Percentiles rank a stretch among this genome's conserved stretches.
phyloP scores from a whole-genome alignment of 371 early-diverging fungal species.

The Modicella reniformis region DNA sequence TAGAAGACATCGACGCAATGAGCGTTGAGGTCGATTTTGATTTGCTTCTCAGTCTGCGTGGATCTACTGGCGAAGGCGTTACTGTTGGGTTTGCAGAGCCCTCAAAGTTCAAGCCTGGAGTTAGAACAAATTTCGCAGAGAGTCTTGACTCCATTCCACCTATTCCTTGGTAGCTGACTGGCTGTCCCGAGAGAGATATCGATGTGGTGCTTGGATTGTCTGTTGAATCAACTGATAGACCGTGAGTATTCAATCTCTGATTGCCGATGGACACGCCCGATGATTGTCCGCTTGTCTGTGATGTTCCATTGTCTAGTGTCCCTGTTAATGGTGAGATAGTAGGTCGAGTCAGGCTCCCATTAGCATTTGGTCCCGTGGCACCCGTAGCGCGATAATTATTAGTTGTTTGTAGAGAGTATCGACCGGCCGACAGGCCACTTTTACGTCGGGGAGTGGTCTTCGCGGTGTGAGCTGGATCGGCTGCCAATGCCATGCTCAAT shows the following conservation, averaged over 20 bases:
- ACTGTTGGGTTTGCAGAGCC: neutral
- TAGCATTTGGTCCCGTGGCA: neutral
- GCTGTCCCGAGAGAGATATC: slow-evolving; percentile 10
- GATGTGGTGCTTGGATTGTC: slow-evolving; percentile 5
- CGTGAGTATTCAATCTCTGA: slow-evolving; percentile 8
- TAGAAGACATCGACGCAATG: slow-evolving; percentile 20
- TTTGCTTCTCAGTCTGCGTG: slow-evolving; percentile 18
- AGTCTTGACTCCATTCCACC: slow-evolving; percentile 24
- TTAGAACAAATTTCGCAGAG: slow-evolving; percentile 16
- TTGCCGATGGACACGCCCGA: neutral
- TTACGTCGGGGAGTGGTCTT: slow-evolving; percentile 37
- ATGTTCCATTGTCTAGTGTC: slow-evolving; percentile 2
- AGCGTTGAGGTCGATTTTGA: slow-evolving; percentile 28
- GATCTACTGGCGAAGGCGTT: slow-evolving; percentile 5
- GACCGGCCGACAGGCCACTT: slow-evolving; percentile 33
- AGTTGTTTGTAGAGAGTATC: slow-evolving; percentile 32
- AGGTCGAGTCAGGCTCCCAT: neutral
- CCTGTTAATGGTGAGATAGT: neutral
- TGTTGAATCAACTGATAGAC: neutral
- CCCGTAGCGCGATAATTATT: slow-evolving; percentile 7
- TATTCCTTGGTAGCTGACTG: neutral
- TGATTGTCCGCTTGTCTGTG: neutral
- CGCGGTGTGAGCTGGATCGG: slow-evolving; percentile 1
- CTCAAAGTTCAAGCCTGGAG: neutral
- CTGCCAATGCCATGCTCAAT: neutral